phyloP scores from a whole-genome alignment of 345 rosid species.

The Salix caprea region DNA sequence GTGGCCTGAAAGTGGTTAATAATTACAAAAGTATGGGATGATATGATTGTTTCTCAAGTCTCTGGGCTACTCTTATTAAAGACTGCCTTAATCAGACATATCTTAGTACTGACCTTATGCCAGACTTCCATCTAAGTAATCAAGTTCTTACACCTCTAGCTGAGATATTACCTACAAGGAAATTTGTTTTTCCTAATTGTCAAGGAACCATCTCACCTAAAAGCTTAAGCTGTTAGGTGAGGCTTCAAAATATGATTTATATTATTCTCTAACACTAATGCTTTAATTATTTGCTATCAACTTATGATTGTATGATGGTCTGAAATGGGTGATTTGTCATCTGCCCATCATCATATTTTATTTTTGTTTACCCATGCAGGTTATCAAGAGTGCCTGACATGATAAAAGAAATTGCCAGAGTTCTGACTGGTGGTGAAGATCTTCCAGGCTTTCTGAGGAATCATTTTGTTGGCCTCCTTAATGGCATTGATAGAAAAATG shows the following conservation, averaged over 20 bases:
- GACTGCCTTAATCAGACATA: background rate
- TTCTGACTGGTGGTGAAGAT: slow-evolving; percentile 73
- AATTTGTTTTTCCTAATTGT: background rate
- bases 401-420: slow-evolving; percentile 73
- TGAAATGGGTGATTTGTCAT: background rate
- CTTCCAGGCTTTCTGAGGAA: slow-evolving; percentile 80
- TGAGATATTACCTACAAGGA: background rate
- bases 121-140: background rate
- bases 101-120: background rate
- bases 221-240: too few relatives aligned
- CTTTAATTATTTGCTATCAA: background rate
- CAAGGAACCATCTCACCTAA: too few relatives aligned
- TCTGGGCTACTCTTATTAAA: background rate
- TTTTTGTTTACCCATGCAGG: slow-evolving; percentile 44
- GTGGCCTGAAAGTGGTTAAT: background rate
- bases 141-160: background rate
- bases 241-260: too few relatives aligned
- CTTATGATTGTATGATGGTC: background rate
- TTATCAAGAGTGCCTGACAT: slow-evolving; percentile 68
- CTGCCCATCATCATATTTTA: background rate
- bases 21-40: background rate
- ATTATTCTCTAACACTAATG: too few relatives aligned
- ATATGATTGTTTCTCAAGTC: background rate
- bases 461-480: slow-evolving; percentile 96
- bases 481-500: slow-evolving; percentile 88